Evolutionary conservation across 768 basidiomycete species (phyloP).

Genomic region (Strobilomyces dryophilus): DNA sequence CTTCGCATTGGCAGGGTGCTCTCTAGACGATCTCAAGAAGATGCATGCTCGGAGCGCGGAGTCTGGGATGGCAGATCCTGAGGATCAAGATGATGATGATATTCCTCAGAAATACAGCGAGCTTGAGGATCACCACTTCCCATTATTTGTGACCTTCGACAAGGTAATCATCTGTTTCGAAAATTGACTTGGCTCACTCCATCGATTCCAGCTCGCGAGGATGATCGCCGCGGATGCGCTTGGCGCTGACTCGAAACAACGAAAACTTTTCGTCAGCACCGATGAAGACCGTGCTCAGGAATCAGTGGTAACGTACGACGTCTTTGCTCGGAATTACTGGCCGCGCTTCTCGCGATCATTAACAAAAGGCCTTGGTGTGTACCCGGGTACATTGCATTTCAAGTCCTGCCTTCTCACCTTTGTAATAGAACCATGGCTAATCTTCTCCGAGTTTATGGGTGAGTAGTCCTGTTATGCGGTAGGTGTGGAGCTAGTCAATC

Average conservation of each 20-base stretch:
- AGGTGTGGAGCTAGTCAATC: background rate
- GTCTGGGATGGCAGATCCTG: constrained; percentile 31
- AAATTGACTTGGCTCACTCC: background rate
- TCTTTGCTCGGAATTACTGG: constrained; percentile 58
- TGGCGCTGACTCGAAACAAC: constrained; percentile 1
- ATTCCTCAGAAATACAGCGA: constrained; percentile 50
- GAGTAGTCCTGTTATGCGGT: constrained; percentile 3
- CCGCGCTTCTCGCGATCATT: constrained; percentile 44
- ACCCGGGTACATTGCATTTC: background rate
- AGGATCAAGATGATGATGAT: constrained; percentile 25
- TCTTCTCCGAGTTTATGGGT: constrained; percentile 67
- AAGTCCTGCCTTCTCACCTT: background rate
- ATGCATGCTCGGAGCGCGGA: constrained; percentile 19
- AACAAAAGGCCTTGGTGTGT: constrained; percentile 47
- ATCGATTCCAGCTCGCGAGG: constrained; percentile 12
- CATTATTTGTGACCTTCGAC: constrained; percentile 62
- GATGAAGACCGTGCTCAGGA: constrained; percentile 17
- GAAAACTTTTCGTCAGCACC: constrained; percentile 10
- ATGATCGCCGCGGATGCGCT: constrained; percentile 27
- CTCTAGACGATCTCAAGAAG: constrained; percentile 36
- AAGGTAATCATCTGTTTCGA: constrained; percentile 35
- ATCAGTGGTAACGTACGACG: background rate
- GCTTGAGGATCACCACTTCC: constrained; percentile 59
- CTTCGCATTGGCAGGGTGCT: constrained; percentile 32
- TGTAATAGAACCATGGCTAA: constrained; percentile 51